Conservation (phyloP, 306 rosid species). For the Phaseolus lunatus region DNA sequence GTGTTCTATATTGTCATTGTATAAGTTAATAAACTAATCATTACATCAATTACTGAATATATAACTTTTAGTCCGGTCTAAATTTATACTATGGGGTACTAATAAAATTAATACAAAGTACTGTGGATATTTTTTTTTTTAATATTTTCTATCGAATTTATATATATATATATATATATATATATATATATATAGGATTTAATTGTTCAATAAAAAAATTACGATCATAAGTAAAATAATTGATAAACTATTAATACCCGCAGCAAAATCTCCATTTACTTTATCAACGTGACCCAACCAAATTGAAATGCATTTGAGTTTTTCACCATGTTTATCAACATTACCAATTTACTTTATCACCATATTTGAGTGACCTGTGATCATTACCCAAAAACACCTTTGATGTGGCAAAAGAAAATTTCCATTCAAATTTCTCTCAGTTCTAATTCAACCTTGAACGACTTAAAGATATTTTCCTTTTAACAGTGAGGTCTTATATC, state of each 20-base stretch:
- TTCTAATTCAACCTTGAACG: constrained; percentile 9
- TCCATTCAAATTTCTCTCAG: background rate
- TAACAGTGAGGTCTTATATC: background rate
- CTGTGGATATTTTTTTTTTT: no score
- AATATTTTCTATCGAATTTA: no score
- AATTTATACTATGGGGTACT: background rate
- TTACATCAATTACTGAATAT: no score
- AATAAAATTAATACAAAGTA: background rate
- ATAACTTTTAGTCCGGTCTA: background rate
- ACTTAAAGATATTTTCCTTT: background rate
- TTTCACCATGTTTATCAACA: no score
- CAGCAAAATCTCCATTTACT: background rate
- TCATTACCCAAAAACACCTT: background rate
- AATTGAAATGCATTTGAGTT: background rate
- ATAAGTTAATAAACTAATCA: no score
- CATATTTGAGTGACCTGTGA: background rate
- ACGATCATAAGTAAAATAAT: background rate
- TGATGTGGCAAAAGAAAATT: background rate
- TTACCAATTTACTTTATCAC: no score
- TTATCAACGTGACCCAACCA: background rate
- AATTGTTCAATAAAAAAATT: background rate
- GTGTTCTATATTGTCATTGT: no score
- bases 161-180: no score
- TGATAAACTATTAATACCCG: background rate
- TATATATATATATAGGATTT: background rate